These are phyloP conservation scores for Heterobasidion parviporum DNA, from an alignment of 1,284 basidiomycete genomes.

Conservation along the genomic window DNA sequence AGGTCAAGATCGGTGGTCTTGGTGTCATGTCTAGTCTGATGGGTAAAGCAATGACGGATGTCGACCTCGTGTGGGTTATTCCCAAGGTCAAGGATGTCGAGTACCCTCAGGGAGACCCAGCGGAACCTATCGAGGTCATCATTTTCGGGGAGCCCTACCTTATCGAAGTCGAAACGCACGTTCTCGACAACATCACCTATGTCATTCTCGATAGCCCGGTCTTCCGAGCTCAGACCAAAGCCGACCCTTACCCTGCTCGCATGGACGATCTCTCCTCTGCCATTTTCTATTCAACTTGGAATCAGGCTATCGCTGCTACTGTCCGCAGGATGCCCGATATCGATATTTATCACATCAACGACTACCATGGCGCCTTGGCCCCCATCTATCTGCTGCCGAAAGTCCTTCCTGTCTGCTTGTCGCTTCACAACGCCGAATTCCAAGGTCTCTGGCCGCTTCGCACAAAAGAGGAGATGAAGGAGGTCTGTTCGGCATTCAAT, in stretches of 20 bases:
- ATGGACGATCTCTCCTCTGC: slow-evolving; percentile 95
- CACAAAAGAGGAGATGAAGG: slow-evolving; percentile 95
- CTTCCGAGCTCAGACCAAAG: slow-evolving; percentile 90
- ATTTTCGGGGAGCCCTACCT: slow-evolving; percentile 93
- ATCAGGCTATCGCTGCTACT: slow-evolving; percentile 88
- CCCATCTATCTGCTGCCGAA: slow-evolving; percentile 87
- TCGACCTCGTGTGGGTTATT: slow-evolving; percentile 87
- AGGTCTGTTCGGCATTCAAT: slow-evolving; percentile 94
- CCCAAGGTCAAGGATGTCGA: slow-evolving; percentile 92
- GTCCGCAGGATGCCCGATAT: slow-evolving; percentile 78
- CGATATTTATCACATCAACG: slow-evolving; percentile 86
- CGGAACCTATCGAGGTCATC: slow-evolving; percentile 89
- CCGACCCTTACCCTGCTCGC: slow-evolving; percentile 89
- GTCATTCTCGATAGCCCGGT: slow-evolving; percentile 90
- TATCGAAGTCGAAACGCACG: slow-evolving; percentile 89
- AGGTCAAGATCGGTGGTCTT: slow-evolving; percentile 93
- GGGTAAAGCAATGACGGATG: slow-evolving; percentile 95
- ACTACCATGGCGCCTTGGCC: slow-evolving; percentile 88
- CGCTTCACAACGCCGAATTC: slow-evolving; percentile 95
- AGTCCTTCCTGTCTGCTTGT: slow-evolving; percentile 82
- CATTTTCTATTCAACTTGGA: slow-evolving; percentile 96
- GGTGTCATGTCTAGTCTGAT: slow-evolving; percentile 95
- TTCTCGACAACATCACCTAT: slow-evolving; percentile 89
- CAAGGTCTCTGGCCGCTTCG: slow-evolving; percentile 92
- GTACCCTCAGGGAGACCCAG: slow-evolving; percentile 83